Percentiles rank a stretch among this genome's conserved stretches.
Evolutionary conservation across 2,329 filamentous ascomycete species (phyloP).

Genomic region (Pyrenochaeta sp.): DNA sequence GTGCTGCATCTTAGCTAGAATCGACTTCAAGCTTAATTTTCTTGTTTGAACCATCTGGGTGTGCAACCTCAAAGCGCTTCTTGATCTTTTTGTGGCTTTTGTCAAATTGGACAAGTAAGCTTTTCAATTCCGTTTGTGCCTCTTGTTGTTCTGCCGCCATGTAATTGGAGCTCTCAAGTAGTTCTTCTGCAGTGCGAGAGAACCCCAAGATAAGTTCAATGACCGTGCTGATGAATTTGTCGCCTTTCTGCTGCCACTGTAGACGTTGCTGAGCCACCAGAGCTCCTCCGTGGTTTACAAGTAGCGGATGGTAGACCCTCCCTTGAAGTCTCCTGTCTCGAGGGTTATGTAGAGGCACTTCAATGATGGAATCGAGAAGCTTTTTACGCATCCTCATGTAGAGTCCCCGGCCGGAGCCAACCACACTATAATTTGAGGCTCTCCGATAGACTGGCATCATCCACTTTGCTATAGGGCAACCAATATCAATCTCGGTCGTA

Average conservation of each 20-base stretch:
- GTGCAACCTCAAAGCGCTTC: neutral
- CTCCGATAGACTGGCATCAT: slow-evolving; percentile 10
- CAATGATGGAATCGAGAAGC: neutral
- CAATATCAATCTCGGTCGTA: slow-evolving; percentile 14
- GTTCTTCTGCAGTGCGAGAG: neutral
- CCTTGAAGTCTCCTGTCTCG: too few species aligned
- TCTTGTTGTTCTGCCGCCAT: slow-evolving; percentile 4
- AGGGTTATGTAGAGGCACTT: too few species aligned
- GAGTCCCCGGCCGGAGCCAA: neutral
- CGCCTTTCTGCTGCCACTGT: slow-evolving; percentile 5
- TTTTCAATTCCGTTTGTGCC: slow-evolving; percentile 2
- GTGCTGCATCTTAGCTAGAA: too few species aligned
- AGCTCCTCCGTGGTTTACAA: neutral
- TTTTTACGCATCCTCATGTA: slow-evolving; percentile 3
- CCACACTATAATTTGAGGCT: neutral
- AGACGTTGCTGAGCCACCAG: neutral
- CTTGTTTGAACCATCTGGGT: neutral
- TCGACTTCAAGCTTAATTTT: slow-evolving; percentile 2
- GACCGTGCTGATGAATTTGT: slow-evolving; percentile 1
- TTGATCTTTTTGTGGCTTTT: neutral
- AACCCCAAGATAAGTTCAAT: slow-evolving; percentile 5
- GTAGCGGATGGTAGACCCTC: too few species aligned
- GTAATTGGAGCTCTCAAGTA: slow-evolving; percentile 6
- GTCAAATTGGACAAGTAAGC: slow-evolving; percentile 6
- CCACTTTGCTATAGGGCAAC: slow-evolving; percentile 9